phyloP scores from a whole-genome alignment of 225 moss, liverwort and hornwort genomes.

The Rhytidiadelphus loreus region DNA sequence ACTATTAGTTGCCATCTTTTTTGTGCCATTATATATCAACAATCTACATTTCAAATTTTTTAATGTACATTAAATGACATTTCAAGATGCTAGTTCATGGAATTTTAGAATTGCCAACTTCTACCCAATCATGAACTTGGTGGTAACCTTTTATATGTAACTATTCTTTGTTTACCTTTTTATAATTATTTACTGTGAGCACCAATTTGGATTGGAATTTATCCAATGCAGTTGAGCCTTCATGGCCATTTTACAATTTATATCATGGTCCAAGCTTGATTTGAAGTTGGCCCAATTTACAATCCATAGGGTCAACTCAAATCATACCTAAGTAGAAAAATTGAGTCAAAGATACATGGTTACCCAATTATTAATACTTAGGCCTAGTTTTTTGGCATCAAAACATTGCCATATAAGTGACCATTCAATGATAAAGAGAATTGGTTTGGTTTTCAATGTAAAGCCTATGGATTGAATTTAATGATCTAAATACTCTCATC shows the following conservation, averaged over 20 bases:
- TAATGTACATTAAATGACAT: neutral
- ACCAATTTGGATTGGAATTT: neutral
- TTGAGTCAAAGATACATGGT: neutral
- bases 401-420: accelerated
- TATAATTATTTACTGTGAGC: neutral
- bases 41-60: neutral
- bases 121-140: neutral
- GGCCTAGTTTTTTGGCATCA: accelerated
- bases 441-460: accelerated
- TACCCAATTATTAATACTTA: neutral
- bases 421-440: neutral
- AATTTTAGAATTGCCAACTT: neutral
- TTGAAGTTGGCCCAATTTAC: neutral
- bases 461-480: accelerated
- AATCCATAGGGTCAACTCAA: neutral
- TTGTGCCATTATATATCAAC: neutral
- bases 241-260: neutral
- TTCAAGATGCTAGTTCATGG: neutral
- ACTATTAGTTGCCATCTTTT: neutral
- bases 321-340: neutral
- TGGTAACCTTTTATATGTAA: neutral
- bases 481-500: neutral
- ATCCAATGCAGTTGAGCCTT: neutral
- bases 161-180: neutral
- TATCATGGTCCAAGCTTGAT: accelerated